Evolutionary conservation across 768 basidiomycete genomes (phyloP), one percentile per base, ranked within the genome.

Genomic region (Podaxis carcinomalis): DNA sequence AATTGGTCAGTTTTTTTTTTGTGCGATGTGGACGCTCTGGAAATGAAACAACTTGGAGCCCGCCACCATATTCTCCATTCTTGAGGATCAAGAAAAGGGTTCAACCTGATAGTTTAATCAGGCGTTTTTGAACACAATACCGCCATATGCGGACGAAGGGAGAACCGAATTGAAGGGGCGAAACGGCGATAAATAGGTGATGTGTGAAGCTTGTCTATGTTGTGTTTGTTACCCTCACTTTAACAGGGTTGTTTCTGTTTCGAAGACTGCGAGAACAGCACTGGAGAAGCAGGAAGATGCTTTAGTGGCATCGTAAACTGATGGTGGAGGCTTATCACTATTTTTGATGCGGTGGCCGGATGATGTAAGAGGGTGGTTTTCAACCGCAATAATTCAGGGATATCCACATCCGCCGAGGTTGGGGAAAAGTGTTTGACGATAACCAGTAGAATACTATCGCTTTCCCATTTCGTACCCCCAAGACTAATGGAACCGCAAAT

Each of bases 151-250:
- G 57, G 57, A 37, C 46, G 46, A 58, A 21, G 36, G 21, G 21
- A 50, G 49, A 58, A 32, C 56, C 49, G 16, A 51, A 36, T 35
- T 42, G 57, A 50, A 35, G 49, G 57, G 37, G 36, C 37, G 16
- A 28, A 37, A 49, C 57, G 57, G 57, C 57, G 57, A 58, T 58
- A 58, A 58, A 21, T 21, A 36, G 57, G 57, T 16, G 57, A 39
- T 49, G 47, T 25, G 40, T 27, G n/a, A 37, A n/a, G 19, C n/a
- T 50, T 49, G 35, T 46, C 32, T 37, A n/a, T n/a, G 6, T 21
- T 50, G 47, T 32, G 16, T 10, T 21, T 42, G 10, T 7, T 39
- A 23, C 25, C 50, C 42, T 19, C 40, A 4, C 16, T 51, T n/a
- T 3, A 27, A 27, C 23, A 13, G 50, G 36, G 25, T 50, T 50